These are phyloP conservation scores for Mycena galericulata DNA, from an alignment of 768 basidiomycete species.

Conservation along the genomic window DNA sequence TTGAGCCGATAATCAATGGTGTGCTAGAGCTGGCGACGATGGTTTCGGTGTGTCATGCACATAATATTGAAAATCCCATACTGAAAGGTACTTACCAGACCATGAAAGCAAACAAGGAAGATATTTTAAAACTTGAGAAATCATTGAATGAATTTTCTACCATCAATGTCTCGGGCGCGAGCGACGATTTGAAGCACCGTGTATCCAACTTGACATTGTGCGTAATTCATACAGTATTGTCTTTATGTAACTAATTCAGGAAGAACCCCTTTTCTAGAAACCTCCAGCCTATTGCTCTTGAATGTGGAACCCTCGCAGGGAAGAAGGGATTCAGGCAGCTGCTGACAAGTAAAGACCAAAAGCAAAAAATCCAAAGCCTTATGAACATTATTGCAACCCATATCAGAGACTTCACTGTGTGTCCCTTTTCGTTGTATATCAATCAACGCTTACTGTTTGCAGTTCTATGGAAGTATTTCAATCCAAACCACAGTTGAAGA, in stretches of 20 bases:
- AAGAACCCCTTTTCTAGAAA: background rate
- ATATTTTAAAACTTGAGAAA: background rate
- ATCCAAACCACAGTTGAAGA: background rate
- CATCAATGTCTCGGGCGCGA: background rate
- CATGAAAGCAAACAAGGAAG: background rate
- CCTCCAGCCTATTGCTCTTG: background rate
- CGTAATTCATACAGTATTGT: background rate
- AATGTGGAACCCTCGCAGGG: background rate
- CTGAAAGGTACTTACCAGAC: too few relatives aligned
- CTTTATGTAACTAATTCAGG: too few relatives aligned
- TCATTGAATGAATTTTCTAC: background rate
- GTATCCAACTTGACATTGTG: background rate
- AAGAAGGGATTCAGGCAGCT: background rate
- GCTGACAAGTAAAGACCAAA: background rate
- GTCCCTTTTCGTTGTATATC: background rate
- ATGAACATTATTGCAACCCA: background rate
- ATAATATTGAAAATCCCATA: too few relatives aligned
- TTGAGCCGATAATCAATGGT: background rate
- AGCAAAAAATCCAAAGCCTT: background rate
- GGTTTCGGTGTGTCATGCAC: background rate
- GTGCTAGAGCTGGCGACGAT: background rate
- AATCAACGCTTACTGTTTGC: background rate
- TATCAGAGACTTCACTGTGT: background rate
- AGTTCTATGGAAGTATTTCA: slow-evolving; percentile 4
- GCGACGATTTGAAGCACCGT: background rate